phyloP scores from a whole-genome alignment of 495 filamentous ascomycete genomes.

The Trichoderma orchidacearum region DNA sequence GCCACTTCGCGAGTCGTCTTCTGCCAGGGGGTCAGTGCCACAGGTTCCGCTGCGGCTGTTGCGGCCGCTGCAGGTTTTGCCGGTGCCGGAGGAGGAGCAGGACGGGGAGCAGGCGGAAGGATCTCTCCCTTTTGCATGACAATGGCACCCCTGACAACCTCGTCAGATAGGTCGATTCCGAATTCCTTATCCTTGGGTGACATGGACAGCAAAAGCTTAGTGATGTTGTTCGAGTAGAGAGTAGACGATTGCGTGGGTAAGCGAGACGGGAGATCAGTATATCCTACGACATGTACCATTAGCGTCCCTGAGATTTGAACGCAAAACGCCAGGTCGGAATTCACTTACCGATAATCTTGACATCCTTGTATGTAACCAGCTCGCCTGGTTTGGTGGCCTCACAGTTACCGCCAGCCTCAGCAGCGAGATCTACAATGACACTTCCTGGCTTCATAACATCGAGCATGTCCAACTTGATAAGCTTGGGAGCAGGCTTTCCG shows the following conservation, averaged over 20 bases:
- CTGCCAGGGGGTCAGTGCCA: constrained; percentile 64
- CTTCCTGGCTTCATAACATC: constrained; percentile 70
- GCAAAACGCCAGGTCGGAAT: no score
- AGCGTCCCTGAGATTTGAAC: no score
- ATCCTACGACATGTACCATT: constrained; percentile 31
- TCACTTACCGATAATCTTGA: constrained; percentile 59
- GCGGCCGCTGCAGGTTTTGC: constrained; percentile 29
- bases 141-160: constrained; percentile 68
- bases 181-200: constrained; percentile 58
- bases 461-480: constrained; percentile 68
- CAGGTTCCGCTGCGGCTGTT: constrained; percentile 39
- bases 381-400: constrained; percentile 59
- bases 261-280: constrained; percentile 69
- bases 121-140: constrained; percentile 62
- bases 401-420: constrained; percentile 71
- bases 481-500: constrained; percentile 57
- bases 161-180: constrained; percentile 60
- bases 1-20: constrained; percentile 58
- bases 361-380: constrained; percentile 52
- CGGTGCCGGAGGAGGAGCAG: constrained; percentile 53
- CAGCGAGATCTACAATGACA: constrained; percentile 68
- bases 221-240: constrained; percentile 78
- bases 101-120: constrained; percentile 55
- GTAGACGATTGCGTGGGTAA: constrained; percentile 72
- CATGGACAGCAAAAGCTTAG: constrained; percentile 69